Evolutionary conservation across 257 asterid species (phyloP).

Genomic region (Scutellaria barbata): DNA sequence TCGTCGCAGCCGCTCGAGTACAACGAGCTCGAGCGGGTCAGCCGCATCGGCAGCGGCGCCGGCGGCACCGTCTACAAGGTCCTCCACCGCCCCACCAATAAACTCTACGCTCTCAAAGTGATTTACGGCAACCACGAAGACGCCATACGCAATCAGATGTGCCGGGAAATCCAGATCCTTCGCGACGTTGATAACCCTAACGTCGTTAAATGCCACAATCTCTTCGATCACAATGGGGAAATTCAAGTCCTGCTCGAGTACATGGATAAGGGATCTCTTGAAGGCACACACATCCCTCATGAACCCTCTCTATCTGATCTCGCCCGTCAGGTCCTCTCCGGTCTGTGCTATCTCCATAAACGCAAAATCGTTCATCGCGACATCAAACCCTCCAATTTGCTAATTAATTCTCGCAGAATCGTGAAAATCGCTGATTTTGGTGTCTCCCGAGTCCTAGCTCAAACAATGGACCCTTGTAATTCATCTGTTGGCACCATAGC

Average conservation of each 20-base stretch:
- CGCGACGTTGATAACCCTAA: slow-evolving; percentile 81
- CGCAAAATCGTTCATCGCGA: slow-evolving; percentile 89
- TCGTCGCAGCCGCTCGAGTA: slow-evolving; percentile 42
- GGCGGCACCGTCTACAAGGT: slow-evolving; percentile 96
- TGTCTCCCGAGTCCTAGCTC: slow-evolving; percentile 71
- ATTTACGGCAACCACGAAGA: slow-evolving; percentile 88
- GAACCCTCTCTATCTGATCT: slow-evolving; percentile 70
- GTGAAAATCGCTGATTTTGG: slow-evolving; percentile 90
- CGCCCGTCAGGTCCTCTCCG: slow-evolving; percentile 76
- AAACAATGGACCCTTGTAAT: slow-evolving; percentile 92
- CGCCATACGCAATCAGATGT: slow-evolving; percentile 72
- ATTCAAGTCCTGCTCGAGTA: slow-evolving; percentile 78
- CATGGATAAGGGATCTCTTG: slow-evolving; percentile 85
- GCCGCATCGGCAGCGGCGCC: slow-evolving; percentile 87
- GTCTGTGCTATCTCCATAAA: slow-evolving; percentile 68
- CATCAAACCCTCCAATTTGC: slow-evolving; percentile 80
- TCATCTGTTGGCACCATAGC: slow-evolving; percentile 94
- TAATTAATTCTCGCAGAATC: slow-evolving; percentile 58
- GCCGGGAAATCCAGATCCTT: slow-evolving; percentile 93
- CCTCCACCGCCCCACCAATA: slow-evolving; percentile 72
- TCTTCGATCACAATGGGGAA: slow-evolving; percentile 80
- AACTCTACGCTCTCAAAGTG: slow-evolving; percentile 72
- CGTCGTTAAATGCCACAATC: slow-evolving; percentile 75
- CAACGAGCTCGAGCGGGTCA: slow-evolving; percentile 75
- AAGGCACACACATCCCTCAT: slow-evolving; percentile 58